Conservation (phyloP, 495 filamentous ascomycete genomes). For the Penicillium robsamsonii region DNA sequence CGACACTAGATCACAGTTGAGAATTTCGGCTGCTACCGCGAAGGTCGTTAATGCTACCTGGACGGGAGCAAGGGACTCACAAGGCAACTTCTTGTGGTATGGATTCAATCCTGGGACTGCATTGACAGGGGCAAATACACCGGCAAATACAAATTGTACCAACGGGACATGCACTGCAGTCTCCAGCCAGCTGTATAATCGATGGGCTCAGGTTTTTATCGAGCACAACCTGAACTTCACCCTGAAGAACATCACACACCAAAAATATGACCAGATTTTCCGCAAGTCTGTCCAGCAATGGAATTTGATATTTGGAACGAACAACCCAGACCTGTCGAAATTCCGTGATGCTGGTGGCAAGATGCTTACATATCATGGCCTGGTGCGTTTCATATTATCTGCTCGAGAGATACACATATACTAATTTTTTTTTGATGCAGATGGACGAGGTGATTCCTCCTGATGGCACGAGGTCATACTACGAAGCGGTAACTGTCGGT, state of each 20-base stretch:
- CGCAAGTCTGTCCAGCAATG: not conserved
- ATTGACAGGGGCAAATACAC: not conserved
- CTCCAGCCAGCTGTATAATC: not conserved
- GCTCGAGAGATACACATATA: not conserved
- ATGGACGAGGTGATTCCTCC: not conserved
- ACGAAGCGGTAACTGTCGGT: not conserved
- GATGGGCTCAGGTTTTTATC: slow-evolving; percentile 1
- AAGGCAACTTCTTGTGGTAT: not conserved
- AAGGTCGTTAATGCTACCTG: not conserved
- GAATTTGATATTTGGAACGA: not conserved
- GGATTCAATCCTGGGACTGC: not conserved
- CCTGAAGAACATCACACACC: not conserved
- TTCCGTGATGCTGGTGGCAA: not conserved
- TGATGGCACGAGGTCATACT: not conserved
- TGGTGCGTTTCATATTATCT: not conserved
- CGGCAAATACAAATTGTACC: not conserved
- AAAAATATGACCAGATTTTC: not conserved
- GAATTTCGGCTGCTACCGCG: not conserved
- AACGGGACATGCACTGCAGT: not conserved
- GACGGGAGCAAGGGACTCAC: not conserved
- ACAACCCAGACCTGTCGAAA: not conserved
- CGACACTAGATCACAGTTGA: not conserved
- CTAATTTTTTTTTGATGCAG: not conserved
- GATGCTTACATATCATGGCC: not conserved
- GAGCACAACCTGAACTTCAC: not conserved